Base-by-base conservation (phyloP, 2,329 filamentous ascomycete species). In the Claviceps monticola region DNA sequence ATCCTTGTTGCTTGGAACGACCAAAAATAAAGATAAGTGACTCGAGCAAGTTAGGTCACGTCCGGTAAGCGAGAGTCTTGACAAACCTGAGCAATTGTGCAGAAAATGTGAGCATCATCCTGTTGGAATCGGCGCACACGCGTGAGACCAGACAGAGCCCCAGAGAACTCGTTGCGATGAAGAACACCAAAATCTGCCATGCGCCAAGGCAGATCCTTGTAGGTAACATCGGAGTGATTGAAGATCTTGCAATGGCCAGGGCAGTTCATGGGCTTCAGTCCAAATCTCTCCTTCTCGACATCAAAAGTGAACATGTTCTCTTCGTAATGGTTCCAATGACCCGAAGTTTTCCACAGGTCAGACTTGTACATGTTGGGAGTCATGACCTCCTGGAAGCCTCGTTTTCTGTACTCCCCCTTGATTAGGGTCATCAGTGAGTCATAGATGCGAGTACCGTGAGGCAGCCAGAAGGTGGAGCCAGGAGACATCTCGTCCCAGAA, bases 191-290 rank as follows among this genome's bases (percentile, higher is more conserved):
- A 97, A 66, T 98, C 93, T 49, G 93, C 91, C 71, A 95, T 86
- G 62, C 93, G 80, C 71, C 94, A 84, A 29, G 93, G 93, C 53
- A 98, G 74, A 60, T 97, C 89, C 61, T 64, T 66, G 57, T 97
- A 95, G 68, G 85, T 93, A 61, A 88, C 80, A 63, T 88, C 86
- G 51, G 86, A 80, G 67, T 91, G 84, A 48, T 78, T 80, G 67
- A 95, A 95, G 62, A 96, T 84, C 58, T 93, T 72, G 68, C 87
- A 94, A 70, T 97, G 91, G 29, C 89, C 89, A 4, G 93, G 93
- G 71, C 93, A 98, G 73, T 97, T 97, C 93, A 97, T 97, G 29
- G 91, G 91, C 73, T 97, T 97, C 49, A 97, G 72, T 16, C 83
- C 89, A 54, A 69, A 72, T 47, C 64, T 63, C 58, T 69, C 84